phyloP scores from a whole-genome alignment of 768 basidiomycete genomes.

The Ramaria sp. region DNA sequence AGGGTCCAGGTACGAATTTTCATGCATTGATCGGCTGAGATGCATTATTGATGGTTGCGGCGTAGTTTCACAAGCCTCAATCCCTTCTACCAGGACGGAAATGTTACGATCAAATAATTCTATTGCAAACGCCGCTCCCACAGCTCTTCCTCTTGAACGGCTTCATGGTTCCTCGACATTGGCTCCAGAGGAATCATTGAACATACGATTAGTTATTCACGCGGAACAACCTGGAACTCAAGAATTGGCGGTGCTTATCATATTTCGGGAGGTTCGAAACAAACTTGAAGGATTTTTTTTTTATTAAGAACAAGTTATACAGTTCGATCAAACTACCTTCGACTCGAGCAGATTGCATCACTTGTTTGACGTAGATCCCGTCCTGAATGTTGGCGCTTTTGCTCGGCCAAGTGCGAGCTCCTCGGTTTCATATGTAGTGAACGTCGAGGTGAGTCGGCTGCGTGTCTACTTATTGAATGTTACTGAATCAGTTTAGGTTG shows the following conservation, averaged over 20 bases:
- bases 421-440: constrained; percentile 9
- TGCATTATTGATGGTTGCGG: not conserved
- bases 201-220: constrained; percentile 46
- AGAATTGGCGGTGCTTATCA: constrained; percentile 51
- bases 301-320: not conserved
- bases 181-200: constrained; percentile 37
- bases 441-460: constrained; percentile 10
- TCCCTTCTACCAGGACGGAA: constrained; percentile 19
- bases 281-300: not conserved
- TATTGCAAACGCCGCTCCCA: constrained; percentile 36
- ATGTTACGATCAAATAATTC: constrained; percentile 42
- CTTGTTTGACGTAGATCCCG: constrained; percentile 46
- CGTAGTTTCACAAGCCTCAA: not conserved
- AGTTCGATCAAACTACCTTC: constrained; percentile 44
- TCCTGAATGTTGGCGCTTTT: constrained; percentile 42
- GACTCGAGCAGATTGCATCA: constrained; percentile 45
- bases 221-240: constrained; percentile 34
- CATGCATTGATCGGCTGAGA: not conserved
- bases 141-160: constrained; percentile 30
- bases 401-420: constrained; percentile 33
- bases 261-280: constrained; percentile 46
- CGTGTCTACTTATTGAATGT: not conserved
- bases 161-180: constrained; percentile 20
- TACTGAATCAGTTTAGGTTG: constrained; percentile 20
- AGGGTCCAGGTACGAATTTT: not conserved